Conservation (phyloP, 73 alveolate genomes). For the Paramecium sonneborni region DNA sequence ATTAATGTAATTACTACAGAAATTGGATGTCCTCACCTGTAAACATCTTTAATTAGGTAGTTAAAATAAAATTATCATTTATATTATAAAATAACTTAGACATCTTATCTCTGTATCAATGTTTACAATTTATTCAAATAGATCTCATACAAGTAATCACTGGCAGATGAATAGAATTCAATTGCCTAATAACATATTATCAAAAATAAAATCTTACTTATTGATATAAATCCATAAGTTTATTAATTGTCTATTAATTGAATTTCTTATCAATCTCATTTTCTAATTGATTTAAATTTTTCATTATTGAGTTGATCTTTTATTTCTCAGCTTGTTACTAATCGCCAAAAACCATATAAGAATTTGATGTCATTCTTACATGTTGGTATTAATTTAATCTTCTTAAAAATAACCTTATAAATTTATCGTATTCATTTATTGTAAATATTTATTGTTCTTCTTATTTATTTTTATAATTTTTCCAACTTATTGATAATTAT, state of each 20-base stretch:
- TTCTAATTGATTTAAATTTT: conserved; percentile 8
- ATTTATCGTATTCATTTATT: conserved; percentile 22
- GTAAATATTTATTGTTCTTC: conserved; percentile 43
- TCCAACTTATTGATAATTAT: conserved; percentile 34
- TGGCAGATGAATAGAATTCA: conserved; percentile 49
- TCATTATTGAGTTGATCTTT: neutral
- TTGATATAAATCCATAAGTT: conserved; percentile 40
- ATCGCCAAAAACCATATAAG: conserved; percentile 39
- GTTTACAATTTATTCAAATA: conserved; percentile 27
- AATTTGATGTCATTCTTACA: conserved; percentile 39
- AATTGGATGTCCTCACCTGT: conserved; percentile 14
- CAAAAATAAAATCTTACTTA: neutral
- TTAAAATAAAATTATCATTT: conserved; percentile 38
- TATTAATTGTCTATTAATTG: conserved; percentile 30
- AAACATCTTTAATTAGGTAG: conserved; percentile 31
- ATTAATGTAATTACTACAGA: neutral
- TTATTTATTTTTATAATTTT: conserved; percentile 35
- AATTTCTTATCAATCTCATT: conserved; percentile 48
- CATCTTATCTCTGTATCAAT: conserved; percentile 49
- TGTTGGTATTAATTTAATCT: conserved; percentile 31
- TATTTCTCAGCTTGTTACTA: neutral
- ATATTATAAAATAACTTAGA: conserved; percentile 43
- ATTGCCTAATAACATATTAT: neutral
- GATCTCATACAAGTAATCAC: conserved; percentile 46
- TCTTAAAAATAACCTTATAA: conserved; percentile 11